phyloP scores from a whole-genome alignment of 495 filamentous ascomycete species.

The Tuber umbilicatum region DNA sequence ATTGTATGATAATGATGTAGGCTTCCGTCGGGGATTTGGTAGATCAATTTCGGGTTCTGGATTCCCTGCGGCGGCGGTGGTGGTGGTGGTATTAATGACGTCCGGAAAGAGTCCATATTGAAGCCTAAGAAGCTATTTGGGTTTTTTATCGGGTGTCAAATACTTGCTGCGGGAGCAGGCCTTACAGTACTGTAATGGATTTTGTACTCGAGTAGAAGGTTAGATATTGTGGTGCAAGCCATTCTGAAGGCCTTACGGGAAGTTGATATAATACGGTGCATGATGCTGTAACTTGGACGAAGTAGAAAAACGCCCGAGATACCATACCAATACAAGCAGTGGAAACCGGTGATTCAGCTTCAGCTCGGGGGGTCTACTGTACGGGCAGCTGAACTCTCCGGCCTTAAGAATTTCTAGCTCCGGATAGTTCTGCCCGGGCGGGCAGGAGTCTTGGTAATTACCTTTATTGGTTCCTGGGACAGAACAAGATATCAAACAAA shows the following conservation, averaged over 20 bases:
- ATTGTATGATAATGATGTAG: not conserved
- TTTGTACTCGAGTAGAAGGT: not conserved
- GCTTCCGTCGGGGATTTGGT: not conserved
- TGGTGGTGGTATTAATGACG: not conserved
- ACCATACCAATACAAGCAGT: not conserved
- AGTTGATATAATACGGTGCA: not conserved
- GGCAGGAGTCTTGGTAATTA: not conserved
- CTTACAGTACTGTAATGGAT: not conserved
- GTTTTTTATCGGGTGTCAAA: not conserved
- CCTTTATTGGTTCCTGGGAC: not conserved
- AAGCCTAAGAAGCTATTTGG: not conserved
- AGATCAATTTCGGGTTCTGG: not conserved
- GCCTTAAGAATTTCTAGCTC: not conserved
- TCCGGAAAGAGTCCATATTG: not conserved
- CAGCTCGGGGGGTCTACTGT: not conserved
- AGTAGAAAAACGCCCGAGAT: not conserved
- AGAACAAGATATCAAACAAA: not conserved
- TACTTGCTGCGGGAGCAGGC: not conserved
- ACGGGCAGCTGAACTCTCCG: not conserved
- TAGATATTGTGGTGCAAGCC: not conserved
- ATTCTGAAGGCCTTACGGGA: not conserved
- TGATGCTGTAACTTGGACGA: not conserved
- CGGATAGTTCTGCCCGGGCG: not conserved
- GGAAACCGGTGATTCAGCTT: not conserved
- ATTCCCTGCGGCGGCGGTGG: not conserved